These are phyloP conservation scores for Dactylellina leptospora DNA, from an alignment of 2,329 filamentous ascomycete genomes.

Conservation along the genomic window DNA sequence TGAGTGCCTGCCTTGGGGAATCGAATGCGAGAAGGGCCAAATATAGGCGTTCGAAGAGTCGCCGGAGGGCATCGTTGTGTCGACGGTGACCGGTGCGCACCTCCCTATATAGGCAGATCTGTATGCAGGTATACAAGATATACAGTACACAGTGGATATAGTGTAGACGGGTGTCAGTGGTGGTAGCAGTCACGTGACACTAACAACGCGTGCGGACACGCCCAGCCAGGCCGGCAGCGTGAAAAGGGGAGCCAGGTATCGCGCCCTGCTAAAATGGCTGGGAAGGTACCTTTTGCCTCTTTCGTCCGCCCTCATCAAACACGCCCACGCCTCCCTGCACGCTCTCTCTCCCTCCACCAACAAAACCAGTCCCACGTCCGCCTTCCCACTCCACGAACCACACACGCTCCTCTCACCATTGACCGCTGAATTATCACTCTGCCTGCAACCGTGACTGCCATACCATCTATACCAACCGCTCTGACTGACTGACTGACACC, in stretches of 20 bases:
- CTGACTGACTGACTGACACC: background rate
- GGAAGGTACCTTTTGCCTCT: slow-evolving; percentile 45
- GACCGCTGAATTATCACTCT: background rate
- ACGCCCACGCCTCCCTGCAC: slow-evolving; percentile 23
- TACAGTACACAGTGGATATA: background rate
- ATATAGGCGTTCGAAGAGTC: slow-evolving; percentile 47
- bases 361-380: slow-evolving; percentile 46
- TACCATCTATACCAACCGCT: background rate
- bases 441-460: background rate
- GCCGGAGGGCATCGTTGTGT: background rate
- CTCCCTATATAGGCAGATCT: background rate
- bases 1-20: background rate
- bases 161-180: background rate
- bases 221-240: background rate
- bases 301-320: too few relatives aligned
- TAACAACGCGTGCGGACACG: slow-evolving; percentile 21
- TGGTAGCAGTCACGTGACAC: slow-evolving; percentile 31
- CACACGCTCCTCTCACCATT: background rate
- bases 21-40: slow-evolving; percentile 39
- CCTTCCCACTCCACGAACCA: slow-evolving; percentile 5
- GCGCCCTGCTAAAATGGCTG: slow-evolving; percentile 36
- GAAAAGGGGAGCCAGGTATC: slow-evolving; percentile 2
- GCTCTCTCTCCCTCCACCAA: slow-evolving; percentile 4
- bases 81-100: slow-evolving; percentile 21
- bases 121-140: background rate